Base-by-base conservation (phyloP, 352 stramenopile genomes). In the Globisporangium viniferum region DNA sequence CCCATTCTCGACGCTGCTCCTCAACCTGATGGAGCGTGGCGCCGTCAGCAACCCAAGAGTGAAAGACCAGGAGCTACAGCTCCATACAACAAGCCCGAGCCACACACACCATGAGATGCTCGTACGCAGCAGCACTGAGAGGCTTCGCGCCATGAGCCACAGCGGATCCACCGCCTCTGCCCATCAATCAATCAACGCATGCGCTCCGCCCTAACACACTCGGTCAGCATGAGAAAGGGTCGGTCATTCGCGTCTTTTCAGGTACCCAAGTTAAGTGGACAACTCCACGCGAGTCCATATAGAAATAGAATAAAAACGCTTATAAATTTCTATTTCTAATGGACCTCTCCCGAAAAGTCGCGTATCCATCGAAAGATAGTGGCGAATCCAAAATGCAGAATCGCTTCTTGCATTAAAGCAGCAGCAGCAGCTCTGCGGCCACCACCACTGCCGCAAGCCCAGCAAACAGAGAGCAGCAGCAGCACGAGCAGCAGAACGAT, bases 1-100 rank as follows among this genome's bases (percentile, higher is more conserved):
- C 80, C 67, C 77, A 84, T 41, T 90, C 80, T 0, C 77, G 69
- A 20, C 80, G 76, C 60, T 81, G 73, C 68, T 90, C 75, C 10
- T 87, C 84, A 49, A 80, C 36, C 81, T 92, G 62, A 10, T 5
- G 48, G 48, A 31, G 15, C 36, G 49, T 12, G 7, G 7, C 14
- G 14, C 27, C 27, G 12, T 59, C 49, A 60, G 48, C n/a, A 24
- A n/a, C 51, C 5, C 12, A 27, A 29, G 18, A 39, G 9, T 0
- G 44, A 24, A 24, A 51, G 7, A 12, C 18, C 44, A 51, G 18
- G 2, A 36, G 44, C 10, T 41, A 14, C 36, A 33, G 4, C 12
- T n/a, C 24, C n/a, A 31, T 20, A n/a, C 33, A 61, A 20, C 41
- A 49, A 61, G 33, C 31, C 5, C 18, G 15, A 49, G 56, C 33